These are phyloP conservation scores for Erodium moschatum DNA, from an alignment of 441 rosid species.

Conservation along the genomic window DNA sequence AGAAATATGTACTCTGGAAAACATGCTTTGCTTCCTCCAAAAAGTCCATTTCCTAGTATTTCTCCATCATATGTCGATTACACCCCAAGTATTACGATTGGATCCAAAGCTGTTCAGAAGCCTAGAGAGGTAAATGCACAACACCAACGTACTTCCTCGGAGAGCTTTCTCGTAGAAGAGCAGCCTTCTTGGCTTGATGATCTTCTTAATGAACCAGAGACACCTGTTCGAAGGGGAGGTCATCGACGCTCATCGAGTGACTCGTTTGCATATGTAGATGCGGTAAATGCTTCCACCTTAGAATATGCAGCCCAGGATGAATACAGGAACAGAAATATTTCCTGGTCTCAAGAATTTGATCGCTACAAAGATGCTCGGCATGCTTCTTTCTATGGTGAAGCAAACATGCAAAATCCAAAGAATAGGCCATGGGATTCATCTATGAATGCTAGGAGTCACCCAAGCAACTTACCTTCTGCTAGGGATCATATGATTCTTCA, in stretches of 20 bases:
- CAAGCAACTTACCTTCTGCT: conserved; percentile 41
- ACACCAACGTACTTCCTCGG: conserved; percentile 92
- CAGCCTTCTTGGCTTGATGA: conserved; percentile 81
- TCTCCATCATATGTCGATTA: conserved; percentile 21
- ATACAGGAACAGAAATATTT: conserved; percentile 34
- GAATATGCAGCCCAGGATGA: conserved; percentile 60
- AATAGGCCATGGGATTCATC: conserved; percentile 52
- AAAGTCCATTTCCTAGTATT: conserved; percentile 17
- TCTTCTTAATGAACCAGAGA: conserved; percentile 93
- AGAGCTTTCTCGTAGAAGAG: conserved; percentile 63
- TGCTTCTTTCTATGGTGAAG: conserved; percentile 38
- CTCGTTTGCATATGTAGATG: conserved; percentile 80
- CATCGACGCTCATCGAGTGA: conserved; percentile 99
- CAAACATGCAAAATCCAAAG: conserved; percentile 43
- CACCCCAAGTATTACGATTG: conserved; percentile 10
- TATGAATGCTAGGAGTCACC: conserved; percentile 31
- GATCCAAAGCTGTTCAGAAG: conserved; percentile 21
- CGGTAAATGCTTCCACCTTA: conserved; percentile 46
- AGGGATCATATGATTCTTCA: conserved; percentile 43
- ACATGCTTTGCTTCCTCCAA: conserved; percentile 32
- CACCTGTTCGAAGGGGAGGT: conserved; percentile 76
- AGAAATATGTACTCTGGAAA: conserved; percentile 72
- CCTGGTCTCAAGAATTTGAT: conserved; percentile 54
- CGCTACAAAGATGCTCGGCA: conserved; percentile 42
- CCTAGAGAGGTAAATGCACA: conserved; percentile 22